Evolutionary conservation across 2,329 filamentous ascomycete genomes (phyloP).

Genomic region (Botryotinia calthae): DNA sequence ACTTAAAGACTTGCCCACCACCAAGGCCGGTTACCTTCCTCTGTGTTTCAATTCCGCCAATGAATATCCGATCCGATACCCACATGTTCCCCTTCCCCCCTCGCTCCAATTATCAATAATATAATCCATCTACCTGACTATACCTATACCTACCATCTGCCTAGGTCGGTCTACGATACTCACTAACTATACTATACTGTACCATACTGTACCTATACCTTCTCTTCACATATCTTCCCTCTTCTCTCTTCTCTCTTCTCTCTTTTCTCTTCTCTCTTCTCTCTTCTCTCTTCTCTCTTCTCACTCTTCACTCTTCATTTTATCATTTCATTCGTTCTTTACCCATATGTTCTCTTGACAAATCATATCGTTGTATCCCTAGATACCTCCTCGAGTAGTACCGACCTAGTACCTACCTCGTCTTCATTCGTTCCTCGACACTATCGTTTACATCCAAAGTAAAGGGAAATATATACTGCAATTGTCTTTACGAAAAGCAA

Average conservation of each 20-base stretch:
- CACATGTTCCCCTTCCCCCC: not conserved
- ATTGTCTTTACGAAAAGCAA: not conserved
- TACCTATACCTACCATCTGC: not conserved
- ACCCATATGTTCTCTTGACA: not conserved
- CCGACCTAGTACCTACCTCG: not conserved
- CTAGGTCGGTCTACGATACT: not conserved
- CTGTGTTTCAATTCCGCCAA: not conserved
- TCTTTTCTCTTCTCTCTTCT: too few relatives aligned
- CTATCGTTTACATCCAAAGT: not conserved
- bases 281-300: not conserved
- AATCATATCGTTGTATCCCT: not conserved
- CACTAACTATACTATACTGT: not conserved
- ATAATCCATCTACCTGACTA: not conserved
- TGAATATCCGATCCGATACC: not conserved
- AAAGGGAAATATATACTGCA: not conserved
- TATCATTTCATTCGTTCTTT: not conserved
- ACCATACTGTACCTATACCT: not conserved
- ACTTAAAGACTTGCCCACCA: not conserved
- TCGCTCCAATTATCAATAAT: not conserved
- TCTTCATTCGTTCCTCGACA: not conserved
- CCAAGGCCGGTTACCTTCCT: not conserved
- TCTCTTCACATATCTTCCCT: not conserved
- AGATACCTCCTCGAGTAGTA: not conserved
- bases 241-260: not conserved
- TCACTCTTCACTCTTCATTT: not conserved